Percentiles rank a stretch among this genome's conserved stretches.
phyloP scores from a whole-genome alignment of 805 yeast genomes.

The Sporopachydermia quercuum region DNA sequence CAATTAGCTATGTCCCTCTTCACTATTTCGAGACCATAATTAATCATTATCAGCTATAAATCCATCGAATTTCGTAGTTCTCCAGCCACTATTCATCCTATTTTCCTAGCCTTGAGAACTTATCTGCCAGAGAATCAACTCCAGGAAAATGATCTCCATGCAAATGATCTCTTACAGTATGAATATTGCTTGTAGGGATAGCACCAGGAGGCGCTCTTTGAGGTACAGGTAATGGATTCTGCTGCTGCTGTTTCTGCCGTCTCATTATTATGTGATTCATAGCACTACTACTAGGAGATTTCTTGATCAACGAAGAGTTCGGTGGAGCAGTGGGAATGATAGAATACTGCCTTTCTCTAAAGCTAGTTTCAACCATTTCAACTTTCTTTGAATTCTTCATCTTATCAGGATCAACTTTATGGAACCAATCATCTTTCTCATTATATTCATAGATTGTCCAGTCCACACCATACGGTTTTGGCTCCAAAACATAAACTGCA shows the following conservation, averaged over 20 bases:
- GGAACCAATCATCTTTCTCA: conserved; percentile 65
- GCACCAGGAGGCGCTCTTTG: conserved; percentile 2
- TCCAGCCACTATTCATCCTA: no score
- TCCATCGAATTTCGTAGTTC: no score
- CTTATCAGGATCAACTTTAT: conserved; percentile 33
- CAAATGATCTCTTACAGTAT: neutral
- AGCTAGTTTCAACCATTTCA: conserved; percentile 56
- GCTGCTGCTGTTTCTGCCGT: neutral
- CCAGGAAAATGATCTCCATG: no score
- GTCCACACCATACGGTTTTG: conserved; percentile 91
- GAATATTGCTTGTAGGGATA: neutral
- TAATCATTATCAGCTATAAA: no score
- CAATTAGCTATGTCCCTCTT: no score
- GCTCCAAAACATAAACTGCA: conserved; percentile 78
- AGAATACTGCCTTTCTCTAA: conserved; percentile 52
- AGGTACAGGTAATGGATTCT: conserved; percentile 1
- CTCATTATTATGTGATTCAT: neutral
- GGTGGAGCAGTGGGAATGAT: conserved; percentile 67
- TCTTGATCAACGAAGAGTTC: conserved; percentile 9
- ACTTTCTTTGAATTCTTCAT: conserved; percentile 36
- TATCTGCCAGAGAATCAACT: no score
- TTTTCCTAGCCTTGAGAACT: no score
- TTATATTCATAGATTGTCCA: conserved; percentile 84
- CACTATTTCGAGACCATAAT: no score
- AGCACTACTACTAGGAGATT: conserved; percentile 4